A percentile compares a stretch with the other conserved stretches of the same genome.
Evolutionary conservation across 768 basidiomycete species (phyloP).

Genomic region (Suillus discolor): DNA sequence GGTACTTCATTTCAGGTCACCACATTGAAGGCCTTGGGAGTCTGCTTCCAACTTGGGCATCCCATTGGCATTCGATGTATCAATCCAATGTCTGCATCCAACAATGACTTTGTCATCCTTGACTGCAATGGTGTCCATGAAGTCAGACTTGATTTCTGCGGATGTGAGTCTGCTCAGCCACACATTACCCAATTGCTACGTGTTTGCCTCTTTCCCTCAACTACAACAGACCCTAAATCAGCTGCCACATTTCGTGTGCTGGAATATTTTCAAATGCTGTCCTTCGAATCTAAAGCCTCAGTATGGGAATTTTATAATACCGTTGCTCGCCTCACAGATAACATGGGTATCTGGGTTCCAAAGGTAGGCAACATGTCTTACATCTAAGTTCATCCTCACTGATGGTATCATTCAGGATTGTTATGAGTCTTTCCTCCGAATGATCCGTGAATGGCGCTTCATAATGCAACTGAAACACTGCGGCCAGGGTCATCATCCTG

Average conservation of each 20-base stretch:
- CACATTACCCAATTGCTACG: conserved; percentile 14
- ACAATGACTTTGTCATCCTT: conserved; percentile 22
- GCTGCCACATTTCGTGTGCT: conserved; percentile 30
- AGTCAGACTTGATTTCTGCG: conserved; percentile 18
- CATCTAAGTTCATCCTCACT: neutral
- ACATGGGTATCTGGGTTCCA: conserved; percentile 16
- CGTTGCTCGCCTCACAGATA: conserved; percentile 8
- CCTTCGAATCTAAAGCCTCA: conserved; percentile 30
- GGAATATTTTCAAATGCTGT: conserved; percentile 27
- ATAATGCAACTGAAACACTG: neutral
- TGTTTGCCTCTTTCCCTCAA: conserved; percentile 13
- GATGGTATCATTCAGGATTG: neutral
- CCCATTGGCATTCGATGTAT: conserved; percentile 15
- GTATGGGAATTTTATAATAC: conserved; percentile 27
- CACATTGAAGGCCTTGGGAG: conserved; percentile 19
- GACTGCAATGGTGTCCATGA: conserved; percentile 27
- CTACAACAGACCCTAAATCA: conserved; percentile 24
- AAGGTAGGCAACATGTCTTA: conserved; percentile 2
- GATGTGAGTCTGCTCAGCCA: conserved; percentile 8
- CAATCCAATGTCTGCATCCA: conserved; percentile 1
- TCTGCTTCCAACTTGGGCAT: conserved; percentile 28
- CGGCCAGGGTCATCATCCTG: neutral
- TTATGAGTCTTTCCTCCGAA: neutral
- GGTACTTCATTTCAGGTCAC: conserved; percentile 18
- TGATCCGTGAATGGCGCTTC: neutral